Evolutionary conservation across 2,329 filamentous ascomycete species (phyloP).

Genomic region (Zymoseptoria ardabiliae): DNA sequence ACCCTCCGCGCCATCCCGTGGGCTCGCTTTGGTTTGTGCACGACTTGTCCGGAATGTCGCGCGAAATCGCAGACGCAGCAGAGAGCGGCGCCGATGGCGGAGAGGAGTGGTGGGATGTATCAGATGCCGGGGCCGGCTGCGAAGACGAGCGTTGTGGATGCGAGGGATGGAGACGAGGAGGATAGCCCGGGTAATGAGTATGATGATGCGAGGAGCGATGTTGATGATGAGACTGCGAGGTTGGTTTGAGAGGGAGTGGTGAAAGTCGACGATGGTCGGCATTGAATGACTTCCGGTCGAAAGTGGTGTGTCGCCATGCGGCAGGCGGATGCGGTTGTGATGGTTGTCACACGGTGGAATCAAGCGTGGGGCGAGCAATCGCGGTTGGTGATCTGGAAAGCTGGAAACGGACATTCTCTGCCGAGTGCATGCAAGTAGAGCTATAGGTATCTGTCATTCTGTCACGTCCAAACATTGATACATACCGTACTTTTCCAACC

Average conservation of each 20-base stretch:
- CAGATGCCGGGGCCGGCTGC: neutral
- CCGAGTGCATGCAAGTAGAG: too few species aligned
- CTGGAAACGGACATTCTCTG: too few species aligned
- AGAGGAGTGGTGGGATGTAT: conserved; percentile 2
- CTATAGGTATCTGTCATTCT: too few species aligned
- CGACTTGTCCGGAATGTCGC: conserved; percentile 16
- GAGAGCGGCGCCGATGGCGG: conserved; percentile 1
- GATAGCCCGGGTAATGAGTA: neutral
- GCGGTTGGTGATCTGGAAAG: too few species aligned
- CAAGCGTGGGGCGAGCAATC: too few species aligned
- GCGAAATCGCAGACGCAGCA: neutral
- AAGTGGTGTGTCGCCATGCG: too few species aligned
- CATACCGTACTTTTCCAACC: too few species aligned
- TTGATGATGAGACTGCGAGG: conserved; percentile 14
- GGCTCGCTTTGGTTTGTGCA: neutral
- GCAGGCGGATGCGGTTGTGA: too few species aligned
- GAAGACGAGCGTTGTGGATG: neutral
- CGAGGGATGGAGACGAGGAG: neutral
- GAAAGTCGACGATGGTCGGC: too few species aligned
- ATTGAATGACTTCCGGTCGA: too few species aligned
- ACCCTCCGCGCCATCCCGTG: conserved; percentile 7
- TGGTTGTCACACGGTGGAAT: too few species aligned
- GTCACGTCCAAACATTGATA: too few species aligned
- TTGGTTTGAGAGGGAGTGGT: conserved; percentile 9
- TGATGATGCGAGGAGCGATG: conserved; percentile 8